Evolutionary conservation across 176 grass and related monocot genomes (phyloP).

Genomic region (Leersia perrieri): DNA sequence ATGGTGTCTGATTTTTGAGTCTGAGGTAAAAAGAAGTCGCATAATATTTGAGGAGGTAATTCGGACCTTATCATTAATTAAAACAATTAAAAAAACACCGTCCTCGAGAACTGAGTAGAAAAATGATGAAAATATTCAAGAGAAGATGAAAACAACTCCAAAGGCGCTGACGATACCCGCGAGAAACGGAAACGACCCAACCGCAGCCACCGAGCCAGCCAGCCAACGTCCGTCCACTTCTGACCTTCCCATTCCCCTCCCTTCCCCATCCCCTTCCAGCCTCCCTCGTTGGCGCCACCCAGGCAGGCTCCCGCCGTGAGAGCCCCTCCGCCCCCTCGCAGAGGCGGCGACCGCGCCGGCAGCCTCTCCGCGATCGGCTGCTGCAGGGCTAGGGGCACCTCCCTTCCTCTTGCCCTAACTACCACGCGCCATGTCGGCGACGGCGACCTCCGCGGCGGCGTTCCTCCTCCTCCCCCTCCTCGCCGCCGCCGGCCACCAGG

Average conservation of each 20-base stretch:
- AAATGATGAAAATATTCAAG: too few species aligned
- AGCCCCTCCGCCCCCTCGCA: not conserved
- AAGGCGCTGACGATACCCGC: not conserved
- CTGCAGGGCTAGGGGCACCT: not conserved
- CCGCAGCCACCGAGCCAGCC: not conserved
- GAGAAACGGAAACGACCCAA: constrained; percentile 18
- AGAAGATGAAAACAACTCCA: too few species aligned
- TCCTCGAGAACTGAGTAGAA: too few species aligned
- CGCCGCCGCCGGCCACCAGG: constrained; percentile 28
- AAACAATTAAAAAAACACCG: too few species aligned
- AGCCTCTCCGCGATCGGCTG: not conserved
- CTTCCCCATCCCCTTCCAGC: not conserved
- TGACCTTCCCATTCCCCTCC: not conserved
- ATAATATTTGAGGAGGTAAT: too few species aligned
- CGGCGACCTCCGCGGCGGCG: constrained; percentile 18
- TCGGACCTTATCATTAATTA: too few species aligned
- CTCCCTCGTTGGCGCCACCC: not conserved
- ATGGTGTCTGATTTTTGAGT: too few species aligned
- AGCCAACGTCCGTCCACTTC: not conserved
- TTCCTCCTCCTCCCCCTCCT: constrained; percentile 31
- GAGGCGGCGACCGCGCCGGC: not conserved
- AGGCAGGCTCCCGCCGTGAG: not conserved
- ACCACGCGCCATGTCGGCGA: not conserved
- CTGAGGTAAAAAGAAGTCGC: too few species aligned
- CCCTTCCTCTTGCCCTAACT: not conserved